Evolutionary conservation across 1,139 yeast species (phyloP).

Genomic region (Taphrina betulina): DNA sequence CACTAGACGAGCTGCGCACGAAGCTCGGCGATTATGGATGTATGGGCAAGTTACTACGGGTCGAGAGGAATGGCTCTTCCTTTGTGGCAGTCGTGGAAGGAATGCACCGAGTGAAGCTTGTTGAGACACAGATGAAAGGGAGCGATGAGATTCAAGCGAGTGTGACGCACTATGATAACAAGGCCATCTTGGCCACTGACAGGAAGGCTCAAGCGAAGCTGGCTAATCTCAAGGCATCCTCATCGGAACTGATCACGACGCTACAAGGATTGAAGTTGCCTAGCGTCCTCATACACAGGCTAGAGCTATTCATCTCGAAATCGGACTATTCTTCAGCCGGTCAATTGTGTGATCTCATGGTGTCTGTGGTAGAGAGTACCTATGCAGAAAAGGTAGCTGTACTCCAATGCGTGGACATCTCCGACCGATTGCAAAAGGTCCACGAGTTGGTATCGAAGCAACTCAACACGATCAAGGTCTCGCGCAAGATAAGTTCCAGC

Average conservation of each 20-base stretch:
- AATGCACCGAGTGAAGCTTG: constrained; percentile 39
- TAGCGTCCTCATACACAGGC: constrained; percentile 30
- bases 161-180: constrained; percentile 33
- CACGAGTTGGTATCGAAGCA: constrained; percentile 39
- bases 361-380: constrained; percentile 45
- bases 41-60: constrained; percentile 40
- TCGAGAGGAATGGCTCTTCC: constrained; percentile 36
- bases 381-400: constrained; percentile 42
- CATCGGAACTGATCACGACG: constrained; percentile 38
- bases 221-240: constrained; percentile 41
- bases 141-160: constrained; percentile 31
- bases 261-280: constrained; percentile 28
- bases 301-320: constrained; percentile 34
- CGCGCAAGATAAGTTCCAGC: constrained; percentile 40
- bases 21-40: constrained; percentile 38
- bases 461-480: constrained; percentile 38
- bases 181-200: constrained; percentile 33
- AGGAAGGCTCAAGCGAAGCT: constrained; percentile 38
- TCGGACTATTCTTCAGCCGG: constrained; percentile 42
- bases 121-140: constrained; percentile 8
- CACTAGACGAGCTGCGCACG: constrained; percentile 3
- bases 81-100: constrained; percentile 41
- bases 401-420: constrained; percentile 41
- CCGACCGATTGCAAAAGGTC: constrained; percentile 41
- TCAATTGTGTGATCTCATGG: constrained; percentile 44